phyloP scores from a whole-genome alignment of 1,284 basidiomycete genomes.

The Papiliotrema fonsecae region DNA sequence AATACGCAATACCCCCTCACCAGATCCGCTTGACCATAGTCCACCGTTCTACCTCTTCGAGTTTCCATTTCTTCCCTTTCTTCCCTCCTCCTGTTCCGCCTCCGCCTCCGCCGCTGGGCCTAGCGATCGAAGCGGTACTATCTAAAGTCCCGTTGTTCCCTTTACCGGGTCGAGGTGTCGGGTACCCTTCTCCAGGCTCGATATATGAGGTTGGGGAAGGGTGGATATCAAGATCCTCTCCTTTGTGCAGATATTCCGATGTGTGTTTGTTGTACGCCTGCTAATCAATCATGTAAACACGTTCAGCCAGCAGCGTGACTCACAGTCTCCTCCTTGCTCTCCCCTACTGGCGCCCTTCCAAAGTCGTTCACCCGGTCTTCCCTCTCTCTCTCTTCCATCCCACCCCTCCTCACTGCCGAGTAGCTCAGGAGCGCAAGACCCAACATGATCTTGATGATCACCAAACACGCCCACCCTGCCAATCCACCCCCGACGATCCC shows the following conservation, averaged over 20 bases:
- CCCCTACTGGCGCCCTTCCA: conserved; percentile 77
- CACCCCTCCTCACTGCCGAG: conserved; percentile 66
- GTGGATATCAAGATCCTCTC: conserved; percentile 63
- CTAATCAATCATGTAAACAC: neutral
- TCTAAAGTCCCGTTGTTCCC: neutral
- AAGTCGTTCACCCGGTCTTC: conserved; percentile 76
- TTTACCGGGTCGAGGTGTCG: neutral
- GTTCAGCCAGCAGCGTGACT: conserved; percentile 23
- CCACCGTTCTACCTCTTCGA: conserved; percentile 83
- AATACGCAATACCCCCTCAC: conserved; percentile 48
- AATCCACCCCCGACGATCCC: conserved; percentile 59
- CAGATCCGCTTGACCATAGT: conserved; percentile 93
- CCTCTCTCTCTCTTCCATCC: conserved; percentile 68
- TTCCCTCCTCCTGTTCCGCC: conserved; percentile 42
- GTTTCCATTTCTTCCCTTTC: conserved; percentile 58
- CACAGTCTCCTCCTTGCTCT: conserved; percentile 76
- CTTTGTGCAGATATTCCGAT: conserved; percentile 63
- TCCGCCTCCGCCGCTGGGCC: conserved; percentile 54
- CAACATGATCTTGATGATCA: conserved; percentile 80
- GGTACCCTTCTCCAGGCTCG: neutral
- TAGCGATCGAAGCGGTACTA: neutral
- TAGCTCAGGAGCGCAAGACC: conserved; percentile 81
- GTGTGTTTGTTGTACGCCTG: conserved; percentile 76
- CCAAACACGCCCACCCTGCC: conserved; percentile 74
- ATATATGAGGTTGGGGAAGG: conserved; percentile 11